Conservation (phyloP, 345 rosid genomes). For the Ceriops tagal region DNA sequence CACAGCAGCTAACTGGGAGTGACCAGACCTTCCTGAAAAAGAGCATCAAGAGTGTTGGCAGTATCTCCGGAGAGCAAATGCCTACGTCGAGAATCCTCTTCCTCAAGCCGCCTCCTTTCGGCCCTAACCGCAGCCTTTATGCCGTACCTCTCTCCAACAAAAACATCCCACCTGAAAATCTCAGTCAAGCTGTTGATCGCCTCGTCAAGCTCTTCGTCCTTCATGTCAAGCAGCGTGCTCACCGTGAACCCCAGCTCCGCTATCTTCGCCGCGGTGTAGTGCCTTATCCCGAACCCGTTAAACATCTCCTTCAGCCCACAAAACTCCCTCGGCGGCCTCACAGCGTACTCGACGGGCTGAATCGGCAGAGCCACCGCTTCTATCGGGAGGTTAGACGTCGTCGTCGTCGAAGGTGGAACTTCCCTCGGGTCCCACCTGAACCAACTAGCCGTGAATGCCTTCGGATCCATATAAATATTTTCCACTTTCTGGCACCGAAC, state of each 20-base stretch:
- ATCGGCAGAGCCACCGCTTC: slow-evolving; percentile 15
- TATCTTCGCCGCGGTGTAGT: slow-evolving; percentile 79
- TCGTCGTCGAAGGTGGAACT: slow-evolving; percentile 23
- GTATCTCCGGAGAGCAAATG: slow-evolving; percentile 44
- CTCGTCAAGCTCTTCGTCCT: slow-evolving; percentile 92
- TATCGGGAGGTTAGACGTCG: slow-evolving; percentile 17
- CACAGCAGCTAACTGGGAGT: not conserved
- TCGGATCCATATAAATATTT: slow-evolving; percentile 62
- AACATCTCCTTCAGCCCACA: slow-evolving; percentile 81
- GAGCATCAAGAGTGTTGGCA: slow-evolving; percentile 60
- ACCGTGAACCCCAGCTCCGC: slow-evolving; percentile 95
- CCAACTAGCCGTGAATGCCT: slow-evolving; percentile 63
- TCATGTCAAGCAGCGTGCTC: slow-evolving; percentile 86
- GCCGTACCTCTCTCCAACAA: slow-evolving; percentile 90
- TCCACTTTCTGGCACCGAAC: no score
- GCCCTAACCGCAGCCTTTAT: slow-evolving; percentile 93
- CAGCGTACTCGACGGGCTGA: slow-evolving; percentile 29
- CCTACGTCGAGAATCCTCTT: slow-evolving; percentile 56
- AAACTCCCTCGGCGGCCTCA: slow-evolving; percentile 45
- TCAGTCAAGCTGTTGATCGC: slow-evolving; percentile 93
- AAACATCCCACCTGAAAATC: slow-evolving; percentile 86
- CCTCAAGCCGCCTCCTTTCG: slow-evolving; percentile 72
- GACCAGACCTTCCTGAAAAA: slow-evolving; percentile 80
- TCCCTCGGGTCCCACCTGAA: slow-evolving; percentile 77
- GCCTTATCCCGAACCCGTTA: slow-evolving; percentile 75